Percentiles rank a stretch among this genome's conserved stretches.
These are phyloP conservation scores for Pseudopyricularia javanii DNA, from an alignment of 2,329 filamentous ascomycete genomes.

Conservation along the genomic window DNA sequence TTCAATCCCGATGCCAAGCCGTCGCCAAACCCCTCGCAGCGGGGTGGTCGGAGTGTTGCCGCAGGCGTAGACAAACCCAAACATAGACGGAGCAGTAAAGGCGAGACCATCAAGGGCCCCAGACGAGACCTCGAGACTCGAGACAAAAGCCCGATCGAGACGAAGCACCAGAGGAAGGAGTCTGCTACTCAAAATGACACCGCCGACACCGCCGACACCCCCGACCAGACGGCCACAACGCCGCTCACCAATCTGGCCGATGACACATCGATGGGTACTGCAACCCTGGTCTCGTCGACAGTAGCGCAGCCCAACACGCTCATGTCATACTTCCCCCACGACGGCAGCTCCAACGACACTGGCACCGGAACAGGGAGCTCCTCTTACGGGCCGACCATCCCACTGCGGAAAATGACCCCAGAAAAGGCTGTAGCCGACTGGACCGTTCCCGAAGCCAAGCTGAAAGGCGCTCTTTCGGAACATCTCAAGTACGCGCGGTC, in stretches of 20 bases:
- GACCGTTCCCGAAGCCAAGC: constrained; percentile 15
- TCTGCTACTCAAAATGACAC: neutral
- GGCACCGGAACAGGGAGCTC: constrained; percentile 2
- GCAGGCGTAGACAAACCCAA: neutral
- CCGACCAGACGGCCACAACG: too few relatives aligned
- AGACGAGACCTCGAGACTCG: neutral
- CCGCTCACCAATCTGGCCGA: too few relatives aligned
- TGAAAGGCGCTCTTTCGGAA: constrained; percentile 14
- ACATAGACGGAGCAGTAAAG: neutral
- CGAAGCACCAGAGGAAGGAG: neutral
- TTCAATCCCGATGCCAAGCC: neutral
- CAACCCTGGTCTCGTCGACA: neutral
- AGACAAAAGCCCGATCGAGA: neutral
- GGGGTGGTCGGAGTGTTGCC: neutral
- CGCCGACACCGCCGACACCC: too few relatives aligned
- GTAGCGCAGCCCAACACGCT: neutral
- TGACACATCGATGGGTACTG: neutral
- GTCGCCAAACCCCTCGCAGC: neutral
- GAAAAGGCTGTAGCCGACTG: constrained; percentile 22
- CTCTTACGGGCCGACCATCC: neutral
- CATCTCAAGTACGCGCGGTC: constrained; percentile 17
- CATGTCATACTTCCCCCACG: constrained; percentile 1
- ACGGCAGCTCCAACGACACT: constrained; percentile 15
- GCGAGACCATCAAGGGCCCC: neutral
- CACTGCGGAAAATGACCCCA: constrained; percentile 13